Base-by-base conservation (phyloP, 2,329 filamentous ascomycete species). In the Fonsecaea pedrosoi region DNA sequence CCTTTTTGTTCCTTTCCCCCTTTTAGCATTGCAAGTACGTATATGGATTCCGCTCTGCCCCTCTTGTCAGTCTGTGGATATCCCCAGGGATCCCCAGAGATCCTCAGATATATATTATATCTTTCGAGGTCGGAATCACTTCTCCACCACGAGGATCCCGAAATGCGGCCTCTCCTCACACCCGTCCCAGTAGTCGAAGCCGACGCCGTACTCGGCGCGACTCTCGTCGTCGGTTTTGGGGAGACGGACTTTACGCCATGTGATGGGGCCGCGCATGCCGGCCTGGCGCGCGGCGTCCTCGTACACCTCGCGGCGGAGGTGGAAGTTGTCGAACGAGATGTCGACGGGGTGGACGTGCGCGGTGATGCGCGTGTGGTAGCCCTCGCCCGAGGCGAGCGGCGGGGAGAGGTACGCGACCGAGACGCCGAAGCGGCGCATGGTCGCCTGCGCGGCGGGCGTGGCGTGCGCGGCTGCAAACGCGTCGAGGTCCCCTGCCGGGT, bases 401-500 rank as follows among this genome's bases (percentile, higher is more conserved):
- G 59, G 21, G 13, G 9, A 9, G n/a, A 30, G 37, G 25, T 60
- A 60, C 25, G 30, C 38, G 40, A 60, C 18, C 13, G 38, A n/a
- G 6, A 60, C 57, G 37, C 57, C 57, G 37, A 48, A 48, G 57
- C 35, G 57, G 37, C 37, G 37, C 57, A 45, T 38, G 9, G 13
- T 40, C 4, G 30, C 25, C 57, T 60, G 37, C 38, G 35, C 56
- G 7, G 57, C 40, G 37, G 53, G 35, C 72, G 71, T n/a, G 66
- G 68, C 71, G 65, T 42, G 68, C 53, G n/a, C 40, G 34, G 71
- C 69, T 10, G 71, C 72, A 58, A 71, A 68, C 13, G 70, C n/a
- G 25, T 68, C 70, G 25, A 71, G 69, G n/a, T 73, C 71, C 1
- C 59, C 66, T n/a, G 72, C 71, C 5, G 72, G 73, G 25, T 65